These are phyloP conservation scores for Achaetomium macrosporum DNA, from an alignment of 2,329 filamentous ascomycete species.

Conservation along the genomic window DNA sequence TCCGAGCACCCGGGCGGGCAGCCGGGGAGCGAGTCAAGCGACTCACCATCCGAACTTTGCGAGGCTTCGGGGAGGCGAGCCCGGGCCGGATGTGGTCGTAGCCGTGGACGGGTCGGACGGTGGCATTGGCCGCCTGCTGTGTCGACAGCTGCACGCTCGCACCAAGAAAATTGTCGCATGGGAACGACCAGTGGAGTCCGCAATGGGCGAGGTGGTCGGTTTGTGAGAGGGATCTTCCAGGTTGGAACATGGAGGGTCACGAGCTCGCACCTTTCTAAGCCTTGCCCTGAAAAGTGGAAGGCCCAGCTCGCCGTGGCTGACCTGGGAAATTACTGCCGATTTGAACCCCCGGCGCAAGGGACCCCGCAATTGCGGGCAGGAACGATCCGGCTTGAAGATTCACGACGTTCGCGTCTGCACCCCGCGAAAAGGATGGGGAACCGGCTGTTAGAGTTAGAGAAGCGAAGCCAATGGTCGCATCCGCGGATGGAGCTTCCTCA, in stretches of 20 bases:
- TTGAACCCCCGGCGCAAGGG: neutral
- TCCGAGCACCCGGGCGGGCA: no score
- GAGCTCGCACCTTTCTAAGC: no score
- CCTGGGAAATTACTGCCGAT: constrained; percentile 11
- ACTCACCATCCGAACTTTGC: constrained; percentile 23
- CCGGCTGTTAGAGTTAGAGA: no score
- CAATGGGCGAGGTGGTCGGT: no score
- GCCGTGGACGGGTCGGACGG: constrained; percentile 3
- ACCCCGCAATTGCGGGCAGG: neutral
- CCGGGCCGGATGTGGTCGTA: constrained; percentile 8
- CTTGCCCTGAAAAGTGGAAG: no score
- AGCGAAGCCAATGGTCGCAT: no score
- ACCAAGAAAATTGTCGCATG: neutral
- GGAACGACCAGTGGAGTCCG: neutral
- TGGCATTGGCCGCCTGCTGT: constrained; percentile 9
- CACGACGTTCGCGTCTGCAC: no score
- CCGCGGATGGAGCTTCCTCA: no score
- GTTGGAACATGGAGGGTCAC: no score
- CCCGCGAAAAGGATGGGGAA: no score
- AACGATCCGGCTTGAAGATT: no score
- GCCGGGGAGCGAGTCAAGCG: neutral
- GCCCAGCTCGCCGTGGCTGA: constrained; percentile 1
- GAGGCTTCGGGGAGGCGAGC: constrained; percentile 2
- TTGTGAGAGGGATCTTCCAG: no score
- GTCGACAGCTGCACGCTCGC: constrained; percentile 7